Conservation (phyloP, 352 stramenopile genomes). For the Pythium insidiosum region DNA sequence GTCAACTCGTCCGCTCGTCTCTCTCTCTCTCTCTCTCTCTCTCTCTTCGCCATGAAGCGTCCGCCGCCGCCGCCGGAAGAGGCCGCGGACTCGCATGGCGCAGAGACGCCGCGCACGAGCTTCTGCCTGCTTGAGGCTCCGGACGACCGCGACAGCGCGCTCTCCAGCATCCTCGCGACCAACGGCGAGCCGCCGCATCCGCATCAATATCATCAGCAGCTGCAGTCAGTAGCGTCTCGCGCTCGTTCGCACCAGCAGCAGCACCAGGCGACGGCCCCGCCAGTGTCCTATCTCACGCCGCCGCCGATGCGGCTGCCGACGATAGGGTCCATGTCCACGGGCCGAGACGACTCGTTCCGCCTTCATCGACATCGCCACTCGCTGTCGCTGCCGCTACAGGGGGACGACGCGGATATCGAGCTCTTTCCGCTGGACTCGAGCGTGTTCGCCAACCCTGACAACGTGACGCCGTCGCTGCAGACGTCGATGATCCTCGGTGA, state of each 20-base stretch:
- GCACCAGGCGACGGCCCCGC: not conserved
- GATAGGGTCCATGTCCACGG: not conserved
- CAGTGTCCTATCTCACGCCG: not conserved
- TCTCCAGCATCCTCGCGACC: not conserved
- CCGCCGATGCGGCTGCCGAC: not conserved
- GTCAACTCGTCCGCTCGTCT: no score
- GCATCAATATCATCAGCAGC: no score
- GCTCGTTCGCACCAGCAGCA: not conserved
- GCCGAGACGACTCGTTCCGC: no score
- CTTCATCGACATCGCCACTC: not conserved
- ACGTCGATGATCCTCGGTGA: conserved; percentile 76
- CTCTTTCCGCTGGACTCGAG: conserved; percentile 58
- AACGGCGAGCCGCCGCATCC: not conserved
- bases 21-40: no score
- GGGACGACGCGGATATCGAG: conserved; percentile 15
- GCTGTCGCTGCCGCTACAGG: not conserved
- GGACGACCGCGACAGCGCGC: conserved; percentile 11
- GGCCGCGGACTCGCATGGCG: no score
- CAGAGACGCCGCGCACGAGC: conserved; percentile 37
- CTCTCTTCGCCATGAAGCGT: no score
- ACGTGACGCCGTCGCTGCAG: conserved; percentile 65
- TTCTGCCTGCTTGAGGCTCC: conserved; percentile 53
- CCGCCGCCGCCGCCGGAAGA: no score
- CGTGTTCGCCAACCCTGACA: conserved; percentile 67
- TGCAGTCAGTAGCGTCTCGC: not conserved